These are phyloP conservation scores for Zygosaccharomyces kombuchaensis DNA, from an alignment of 805 yeast species.

Conservation along the genomic window DNA sequence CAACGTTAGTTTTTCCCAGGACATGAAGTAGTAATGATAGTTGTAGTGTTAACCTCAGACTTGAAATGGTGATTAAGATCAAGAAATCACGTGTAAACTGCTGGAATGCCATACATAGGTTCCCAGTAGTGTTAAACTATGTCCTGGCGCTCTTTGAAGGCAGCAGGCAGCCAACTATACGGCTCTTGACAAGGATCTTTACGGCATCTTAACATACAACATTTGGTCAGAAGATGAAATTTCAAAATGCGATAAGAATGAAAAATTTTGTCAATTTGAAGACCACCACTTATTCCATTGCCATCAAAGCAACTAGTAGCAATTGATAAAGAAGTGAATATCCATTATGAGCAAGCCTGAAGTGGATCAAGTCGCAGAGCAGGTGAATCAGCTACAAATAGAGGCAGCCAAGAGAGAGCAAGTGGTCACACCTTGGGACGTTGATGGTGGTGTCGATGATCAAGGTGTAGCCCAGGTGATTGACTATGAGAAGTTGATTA, in stretches of 20 bases:
- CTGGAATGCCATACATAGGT: neutral
- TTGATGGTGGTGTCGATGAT: conserved; percentile 95
- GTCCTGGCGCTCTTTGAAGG: neutral
- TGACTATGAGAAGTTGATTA: conserved; percentile 84
- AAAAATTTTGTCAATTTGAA: conserved; percentile 10
- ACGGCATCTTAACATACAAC: neutral
- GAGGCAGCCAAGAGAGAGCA: conserved; percentile 40
- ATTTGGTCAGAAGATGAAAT: neutral
- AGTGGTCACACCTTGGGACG: conserved; percentile 95
- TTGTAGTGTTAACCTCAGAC: neutral
- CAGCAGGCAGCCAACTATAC: neutral
- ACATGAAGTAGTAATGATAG: neutral
- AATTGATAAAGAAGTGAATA: neutral
- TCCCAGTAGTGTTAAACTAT: neutral
- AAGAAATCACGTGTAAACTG: neutral
- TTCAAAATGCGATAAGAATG: neutral
- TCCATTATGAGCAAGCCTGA: conserved; percentile 5
- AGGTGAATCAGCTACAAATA: conserved; percentile 3
- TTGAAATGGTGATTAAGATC: neutral
- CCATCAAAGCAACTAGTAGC: neutral
- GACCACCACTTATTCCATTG: neutral
- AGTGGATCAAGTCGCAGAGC: conserved; percentile 7
- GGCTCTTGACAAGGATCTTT: neutral
- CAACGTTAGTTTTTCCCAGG: neutral
- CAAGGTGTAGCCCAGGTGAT: conserved; percentile 80